Base-by-base conservation (phyloP, 305 asterid genomes). In the Petunia hybrid region DNA sequence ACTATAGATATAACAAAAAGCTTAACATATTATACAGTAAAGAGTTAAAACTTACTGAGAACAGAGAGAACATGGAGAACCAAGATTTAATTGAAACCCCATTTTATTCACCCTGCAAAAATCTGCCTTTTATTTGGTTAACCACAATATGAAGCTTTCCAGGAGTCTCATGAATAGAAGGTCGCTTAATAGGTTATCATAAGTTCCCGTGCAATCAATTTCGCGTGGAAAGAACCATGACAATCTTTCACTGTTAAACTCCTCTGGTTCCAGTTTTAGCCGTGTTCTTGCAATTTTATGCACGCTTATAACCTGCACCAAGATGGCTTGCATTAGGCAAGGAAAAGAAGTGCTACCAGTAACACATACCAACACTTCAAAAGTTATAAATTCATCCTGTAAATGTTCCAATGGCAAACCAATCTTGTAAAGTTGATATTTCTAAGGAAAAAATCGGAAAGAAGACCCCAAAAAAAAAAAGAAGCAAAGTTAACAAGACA, bases 261-360 rank as follows among this genome's bases (percentile, higher is more conserved):
- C 60, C 16, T 6, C 31, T 22, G 60, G 31, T 10, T 22, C 57
- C 59, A 45, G 45, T 16, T 45, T 31, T 10, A 10, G 45, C 31
- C 22, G 36, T 1, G 35, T 48, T 6, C 60, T 71, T 71, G 62
- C 45, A 71, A 61, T 48, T 71, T 35, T 39, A 71, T 48, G 45
- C 4, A 48, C 35, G 3, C 31, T 71, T 71, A 71, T 57, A 71
- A 35, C 78, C 78, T 71, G 78, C 62, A 71, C 45, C 35, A 13
- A 12, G 45, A 48, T 71, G 42, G 12, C 13, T 48, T 71, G 78
- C 5, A 48, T 48, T 46, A 48, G 35, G 68, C 36, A 35, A 63
- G 16, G 42, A 63, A 63, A n/a, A 4, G 14, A 62, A 31, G 8
- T 14, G 35, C 41, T 8, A 62, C 13, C 35, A 62, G 8, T 8